Percentiles rank a stretch among this genome's conserved stretches.
These are phyloP conservation scores for Raffaelea arxii DNA, from an alignment of 2,329 filamentous ascomycete genomes.

Conservation along the genomic window DNA sequence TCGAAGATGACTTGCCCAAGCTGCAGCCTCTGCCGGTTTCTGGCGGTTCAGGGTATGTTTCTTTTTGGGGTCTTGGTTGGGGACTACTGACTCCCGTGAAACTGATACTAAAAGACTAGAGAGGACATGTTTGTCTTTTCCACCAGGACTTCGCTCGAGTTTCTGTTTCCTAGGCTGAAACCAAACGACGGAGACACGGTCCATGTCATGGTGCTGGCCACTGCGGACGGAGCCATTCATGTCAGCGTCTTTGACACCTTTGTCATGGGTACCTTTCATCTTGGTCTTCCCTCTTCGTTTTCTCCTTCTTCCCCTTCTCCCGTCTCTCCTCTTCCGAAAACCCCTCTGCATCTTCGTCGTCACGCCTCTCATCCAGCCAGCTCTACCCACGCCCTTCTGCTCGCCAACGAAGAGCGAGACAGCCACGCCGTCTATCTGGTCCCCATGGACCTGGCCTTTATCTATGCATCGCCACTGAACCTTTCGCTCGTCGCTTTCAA, in stretches of 20 bases:
- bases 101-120: slow-evolving; percentile 19
- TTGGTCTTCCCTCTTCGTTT: slow-evolving; percentile 27
- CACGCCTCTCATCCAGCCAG: slow-evolving; percentile 65
- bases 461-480: slow-evolving; percentile 68
- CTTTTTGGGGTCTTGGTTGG: too few relatives aligned
- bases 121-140: slow-evolving; percentile 56
- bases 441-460: slow-evolving; percentile 74
- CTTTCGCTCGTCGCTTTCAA: slow-evolving; percentile 78
- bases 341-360: slow-evolving; percentile 22
- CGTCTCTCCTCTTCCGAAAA: slow-evolving; percentile 12
- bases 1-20: slow-evolving; percentile 67
- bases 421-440: slow-evolving; percentile 48
- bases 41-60: slow-evolving; percentile 50
- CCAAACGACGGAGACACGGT: slow-evolving; percentile 62
- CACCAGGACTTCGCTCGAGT: slow-evolving; percentile 58
- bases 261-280: slow-evolving; percentile 58
- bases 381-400: slow-evolving; percentile 67
- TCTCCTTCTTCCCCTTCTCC: not conserved
- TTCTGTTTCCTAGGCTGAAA: slow-evolving; percentile 54
- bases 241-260: slow-evolving; percentile 82
- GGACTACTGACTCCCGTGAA: too few relatives aligned
- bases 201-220: slow-evolving; percentile 68
- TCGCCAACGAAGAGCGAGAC: slow-evolving; percentile 28
- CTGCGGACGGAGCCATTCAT: slow-evolving; percentile 60
- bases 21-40: slow-evolving; percentile 60